Evolutionary conservation across 73 alveolate species (phyloP).

Genomic region (Tetrahymena thermophila): DNA sequence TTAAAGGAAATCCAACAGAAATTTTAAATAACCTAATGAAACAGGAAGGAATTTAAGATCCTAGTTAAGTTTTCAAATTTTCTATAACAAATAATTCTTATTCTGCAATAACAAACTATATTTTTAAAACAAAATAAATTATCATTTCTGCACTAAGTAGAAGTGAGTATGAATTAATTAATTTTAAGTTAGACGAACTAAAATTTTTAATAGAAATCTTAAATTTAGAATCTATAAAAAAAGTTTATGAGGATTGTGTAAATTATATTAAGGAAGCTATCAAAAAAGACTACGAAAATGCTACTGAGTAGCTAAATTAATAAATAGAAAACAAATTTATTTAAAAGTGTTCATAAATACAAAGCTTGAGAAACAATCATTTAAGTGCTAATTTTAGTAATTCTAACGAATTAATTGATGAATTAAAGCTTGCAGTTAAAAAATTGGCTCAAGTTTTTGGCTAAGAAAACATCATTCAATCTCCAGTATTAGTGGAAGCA

Average conservation of each 20-base stretch:
- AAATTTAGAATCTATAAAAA: neutral
- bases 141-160: neutral
- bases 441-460: neutral
- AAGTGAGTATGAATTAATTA: neutral
- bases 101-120: neutral
- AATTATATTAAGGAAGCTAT: neutral
- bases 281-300: neutral
- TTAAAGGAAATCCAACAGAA: too few species aligned
- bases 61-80: neutral
- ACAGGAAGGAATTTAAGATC: neutral
- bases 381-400: neutral
- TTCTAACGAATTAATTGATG: neutral
- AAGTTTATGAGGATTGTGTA: neutral
- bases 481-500: neutral
- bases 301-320: neutral
- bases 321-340: neutral
- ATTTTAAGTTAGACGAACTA: neutral
- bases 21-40: neutral
- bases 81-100: neutral
- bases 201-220: neutral
- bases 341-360: neutral
- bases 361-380: neutral
- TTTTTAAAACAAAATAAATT: neutral
- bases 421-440: neutral
- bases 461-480: neutral